Percentiles rank a stretch among this genome's conserved stretches.
phyloP scores from a whole-genome alignment of 495 filamentous ascomycete genomes.

The Xylaria sp. region DNA sequence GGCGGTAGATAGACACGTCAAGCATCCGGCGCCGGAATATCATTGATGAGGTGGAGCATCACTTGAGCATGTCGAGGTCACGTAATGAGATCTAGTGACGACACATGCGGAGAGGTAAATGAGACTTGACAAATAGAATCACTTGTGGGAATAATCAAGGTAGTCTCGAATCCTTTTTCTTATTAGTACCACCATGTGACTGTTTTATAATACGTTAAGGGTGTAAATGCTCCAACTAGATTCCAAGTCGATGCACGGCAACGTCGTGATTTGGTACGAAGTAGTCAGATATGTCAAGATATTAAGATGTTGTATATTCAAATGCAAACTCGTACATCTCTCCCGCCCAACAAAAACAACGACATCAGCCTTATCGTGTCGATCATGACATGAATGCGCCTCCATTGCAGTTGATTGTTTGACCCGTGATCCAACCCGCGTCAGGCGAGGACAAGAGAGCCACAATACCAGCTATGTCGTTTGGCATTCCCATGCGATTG shows the following conservation, averaged over 20 bases:
- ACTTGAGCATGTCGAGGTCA: conserved; percentile 5
- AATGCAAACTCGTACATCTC: neutral
- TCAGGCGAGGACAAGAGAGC: conserved; percentile 60
- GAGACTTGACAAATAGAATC: conserved; percentile 13
- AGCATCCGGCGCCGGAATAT: conserved; percentile 12
- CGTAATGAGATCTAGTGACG: conserved; percentile 7
- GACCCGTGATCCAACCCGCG: conserved; percentile 68
- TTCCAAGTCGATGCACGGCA: neutral
- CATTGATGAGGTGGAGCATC: conserved; percentile 21
- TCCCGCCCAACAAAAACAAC: neutral
- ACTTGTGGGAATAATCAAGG: neutral
- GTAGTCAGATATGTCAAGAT: neutral
- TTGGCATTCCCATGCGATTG: conserved; percentile 60
- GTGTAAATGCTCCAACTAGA: neutral
- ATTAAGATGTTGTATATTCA: neutral
- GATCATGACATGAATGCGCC: conserved; percentile 11
- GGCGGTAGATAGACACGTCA: conserved; percentile 18
- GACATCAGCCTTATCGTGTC: neutral
- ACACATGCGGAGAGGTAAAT: neutral
- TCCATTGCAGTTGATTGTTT: conserved; percentile 30
- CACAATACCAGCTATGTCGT: conserved; percentile 54
- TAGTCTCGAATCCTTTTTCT: neutral
- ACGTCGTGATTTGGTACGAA: neutral
- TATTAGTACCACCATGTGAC: neutral
- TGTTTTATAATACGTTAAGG: neutral